Percentiles rank a stretch among this genome's conserved stretches.
Conservation (phyloP, 2,329 filamentous ascomycete species). For the Neodidymelliopsis sp. region DNA sequence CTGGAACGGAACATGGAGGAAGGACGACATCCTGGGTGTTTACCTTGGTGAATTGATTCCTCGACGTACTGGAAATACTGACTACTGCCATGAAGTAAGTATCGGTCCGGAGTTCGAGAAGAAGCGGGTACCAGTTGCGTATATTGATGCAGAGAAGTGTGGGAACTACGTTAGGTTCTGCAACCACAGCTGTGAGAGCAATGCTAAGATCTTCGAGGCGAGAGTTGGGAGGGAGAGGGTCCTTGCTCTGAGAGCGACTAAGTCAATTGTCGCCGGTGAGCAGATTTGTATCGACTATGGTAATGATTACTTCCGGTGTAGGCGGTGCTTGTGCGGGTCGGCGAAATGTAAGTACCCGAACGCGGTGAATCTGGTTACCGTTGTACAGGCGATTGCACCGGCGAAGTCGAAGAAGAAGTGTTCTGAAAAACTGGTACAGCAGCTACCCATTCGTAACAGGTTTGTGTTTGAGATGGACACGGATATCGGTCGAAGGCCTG, state of each 20-base stretch:
- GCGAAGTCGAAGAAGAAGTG: neutral
- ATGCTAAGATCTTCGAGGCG: constrained; percentile 7
- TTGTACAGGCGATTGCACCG: neutral
- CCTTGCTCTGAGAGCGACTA: constrained; percentile 3
- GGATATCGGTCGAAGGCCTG: neutral
- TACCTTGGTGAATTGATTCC: constrained; percentile 22
- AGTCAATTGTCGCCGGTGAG: constrained; percentile 4
- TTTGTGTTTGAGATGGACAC: neutral
- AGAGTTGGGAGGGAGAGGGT: constrained; percentile 12
- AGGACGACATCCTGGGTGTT: neutral
- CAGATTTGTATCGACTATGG: constrained; percentile 14
- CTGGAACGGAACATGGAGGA: constrained; percentile 2
- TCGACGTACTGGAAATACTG: neutral
- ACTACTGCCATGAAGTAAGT: constrained; percentile 15
- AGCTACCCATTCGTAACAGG: too few species aligned
- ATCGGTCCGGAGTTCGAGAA: constrained; percentile 12
- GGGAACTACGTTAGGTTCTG: constrained; percentile 18
- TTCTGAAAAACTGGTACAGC: neutral
- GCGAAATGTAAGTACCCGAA: constrained; percentile 8
- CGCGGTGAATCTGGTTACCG: neutral
- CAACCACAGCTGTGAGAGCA: constrained; percentile 19
- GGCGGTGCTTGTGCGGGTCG: constrained; percentile 8
- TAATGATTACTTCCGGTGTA: constrained; percentile 7
- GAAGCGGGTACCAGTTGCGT: neutral
- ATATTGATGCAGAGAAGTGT: constrained; percentile 11